A percentile compares a stretch with the other conserved stretches of the same genome.
Conservation (phyloP, 192 early-diverging fungal genomes). For the Backusella mclennaniae region DNA sequence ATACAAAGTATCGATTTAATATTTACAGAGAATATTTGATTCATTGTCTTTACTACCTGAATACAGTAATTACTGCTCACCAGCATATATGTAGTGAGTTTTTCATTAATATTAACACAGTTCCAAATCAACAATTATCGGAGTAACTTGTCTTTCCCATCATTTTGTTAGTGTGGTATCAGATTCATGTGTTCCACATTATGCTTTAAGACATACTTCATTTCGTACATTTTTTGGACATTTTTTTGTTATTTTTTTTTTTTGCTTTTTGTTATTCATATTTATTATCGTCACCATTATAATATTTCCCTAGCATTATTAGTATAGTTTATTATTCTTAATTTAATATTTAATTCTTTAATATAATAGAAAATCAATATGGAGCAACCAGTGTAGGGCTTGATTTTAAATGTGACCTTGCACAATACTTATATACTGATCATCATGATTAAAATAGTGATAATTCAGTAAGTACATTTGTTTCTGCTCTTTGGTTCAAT, state of each 20-base stretch:
- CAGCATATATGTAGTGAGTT: no score
- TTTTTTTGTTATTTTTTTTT: neutral
- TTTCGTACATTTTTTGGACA: neutral
- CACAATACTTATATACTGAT: neutral
- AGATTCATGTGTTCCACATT: conserved; percentile 2
- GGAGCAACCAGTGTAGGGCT: neutral
- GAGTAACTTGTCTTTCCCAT: neutral
- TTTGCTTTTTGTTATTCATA: neutral
- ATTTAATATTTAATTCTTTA: neutral
- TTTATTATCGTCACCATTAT: neutral
- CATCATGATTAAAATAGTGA: conserved; percentile 15
- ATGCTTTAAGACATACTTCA: neutral
- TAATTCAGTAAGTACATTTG: conserved; percentile 60
- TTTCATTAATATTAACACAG: neutral
- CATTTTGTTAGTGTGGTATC: neutral
- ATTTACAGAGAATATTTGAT: no score
- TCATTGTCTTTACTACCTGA: no score
- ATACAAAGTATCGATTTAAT: no score
- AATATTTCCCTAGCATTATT: neutral
- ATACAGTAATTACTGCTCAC: no score
- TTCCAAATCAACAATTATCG: neutral
- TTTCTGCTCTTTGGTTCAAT: conserved; percentile 72
- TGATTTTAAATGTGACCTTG: neutral
- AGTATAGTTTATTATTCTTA: neutral
- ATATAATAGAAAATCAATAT: neutral